Percentiles rank a stretch among this genome's conserved stretches.
phyloP scores from a whole-genome alignment of 2,329 filamentous ascomycete genomes.

The Aaosphaeria arxii region DNA sequence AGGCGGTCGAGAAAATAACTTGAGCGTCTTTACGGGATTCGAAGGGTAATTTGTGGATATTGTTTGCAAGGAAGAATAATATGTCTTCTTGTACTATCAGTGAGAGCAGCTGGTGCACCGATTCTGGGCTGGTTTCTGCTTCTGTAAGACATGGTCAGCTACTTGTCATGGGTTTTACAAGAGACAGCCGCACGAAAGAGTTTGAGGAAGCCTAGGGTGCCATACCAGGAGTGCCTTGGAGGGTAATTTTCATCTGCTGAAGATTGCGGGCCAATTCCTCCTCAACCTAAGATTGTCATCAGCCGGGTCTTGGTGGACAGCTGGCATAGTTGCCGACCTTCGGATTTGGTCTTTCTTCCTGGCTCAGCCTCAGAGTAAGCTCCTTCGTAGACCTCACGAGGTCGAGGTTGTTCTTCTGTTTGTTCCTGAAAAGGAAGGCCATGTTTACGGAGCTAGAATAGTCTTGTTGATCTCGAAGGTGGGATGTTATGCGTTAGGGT shows the following conservation, averaged over 20 bases:
- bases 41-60: constrained; percentile 84
- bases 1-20: constrained; percentile 91
- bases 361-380: constrained; percentile 54
- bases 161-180: not conserved
- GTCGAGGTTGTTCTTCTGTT: constrained; percentile 60
- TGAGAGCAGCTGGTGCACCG: constrained; percentile 81
- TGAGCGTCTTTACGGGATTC: constrained; percentile 95
- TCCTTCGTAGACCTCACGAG: constrained; percentile 63
- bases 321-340: constrained; percentile 46
- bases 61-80: constrained; percentile 76
- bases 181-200: not conserved
- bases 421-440: constrained; percentile 68
- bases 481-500: constrained; percentile 6
- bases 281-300: constrained; percentile 58
- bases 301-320: not conserved
- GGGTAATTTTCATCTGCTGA: constrained; percentile 83
- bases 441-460: constrained; percentile 42
- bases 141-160: constrained; percentile 55
- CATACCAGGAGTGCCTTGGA: constrained; percentile 88
- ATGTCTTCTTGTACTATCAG: constrained; percentile 87
- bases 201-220: not conserved
- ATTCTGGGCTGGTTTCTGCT: constrained; percentile 79
- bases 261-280: constrained; percentile 87
- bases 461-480: constrained; percentile 12
- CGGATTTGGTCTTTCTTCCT: constrained; percentile 55